phyloP scores from a whole-genome alignment of 345 rosid species.

The Durio zibethinus region DNA sequence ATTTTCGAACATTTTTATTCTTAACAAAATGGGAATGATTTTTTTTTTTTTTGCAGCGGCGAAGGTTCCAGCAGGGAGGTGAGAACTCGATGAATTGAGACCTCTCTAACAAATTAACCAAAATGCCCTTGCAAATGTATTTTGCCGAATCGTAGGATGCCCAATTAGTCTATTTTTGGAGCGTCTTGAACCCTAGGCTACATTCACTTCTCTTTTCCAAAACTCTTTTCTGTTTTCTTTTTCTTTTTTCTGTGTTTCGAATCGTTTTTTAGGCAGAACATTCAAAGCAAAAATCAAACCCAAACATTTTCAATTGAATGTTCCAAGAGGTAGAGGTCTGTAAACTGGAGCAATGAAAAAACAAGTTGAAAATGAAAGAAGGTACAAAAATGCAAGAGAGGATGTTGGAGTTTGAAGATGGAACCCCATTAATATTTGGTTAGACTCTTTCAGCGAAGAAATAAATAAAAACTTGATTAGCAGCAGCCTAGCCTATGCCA shows the following conservation, averaged over 20 bases:
- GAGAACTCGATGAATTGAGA: conserved; percentile 26
- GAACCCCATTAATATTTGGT: background rate
- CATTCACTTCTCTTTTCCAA: background rate
- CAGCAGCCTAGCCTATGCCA: background rate
- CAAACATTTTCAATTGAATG: background rate
- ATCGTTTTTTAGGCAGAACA: no score
- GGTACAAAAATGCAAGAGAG: background rate
- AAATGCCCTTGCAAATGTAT: conserved; percentile 34
- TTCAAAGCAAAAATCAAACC: background rate
- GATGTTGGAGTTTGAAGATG: no score
- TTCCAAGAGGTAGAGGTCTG: background rate
- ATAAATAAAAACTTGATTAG: background rate
- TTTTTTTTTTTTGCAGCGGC: background rate
- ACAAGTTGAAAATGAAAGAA: background rate
- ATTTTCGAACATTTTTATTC: background rate
- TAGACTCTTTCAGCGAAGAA: no score
- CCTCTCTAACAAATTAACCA: conserved; percentile 32
- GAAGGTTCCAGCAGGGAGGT: conserved; percentile 51
- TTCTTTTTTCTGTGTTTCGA: no score
- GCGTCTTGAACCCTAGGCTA: conserved; percentile 17
- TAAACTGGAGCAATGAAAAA: background rate
- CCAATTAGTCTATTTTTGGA: conserved; percentile 15
- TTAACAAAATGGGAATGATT: no score
- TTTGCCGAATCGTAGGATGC: conserved; percentile 44
- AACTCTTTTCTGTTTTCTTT: no score